Conservation (phyloP, 768 basidiomycete genomes). For the Polyporus arcularius region DNA sequence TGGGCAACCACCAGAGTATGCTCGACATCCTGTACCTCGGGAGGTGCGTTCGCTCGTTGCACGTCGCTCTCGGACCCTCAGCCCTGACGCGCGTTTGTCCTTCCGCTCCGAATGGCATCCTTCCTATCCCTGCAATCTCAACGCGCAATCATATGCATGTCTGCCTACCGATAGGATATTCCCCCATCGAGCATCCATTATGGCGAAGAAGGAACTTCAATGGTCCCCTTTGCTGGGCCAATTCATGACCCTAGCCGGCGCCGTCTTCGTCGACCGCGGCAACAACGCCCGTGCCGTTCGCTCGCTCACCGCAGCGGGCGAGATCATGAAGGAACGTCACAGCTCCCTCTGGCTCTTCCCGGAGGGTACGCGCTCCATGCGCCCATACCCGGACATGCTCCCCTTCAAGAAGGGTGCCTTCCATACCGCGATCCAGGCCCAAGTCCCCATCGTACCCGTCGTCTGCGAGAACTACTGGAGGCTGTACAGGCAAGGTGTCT, state of each 20-base stretch:
- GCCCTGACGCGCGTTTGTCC: conserved; percentile 2
- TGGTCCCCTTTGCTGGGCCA: conserved; percentile 84
- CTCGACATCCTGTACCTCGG: conserved; percentile 83
- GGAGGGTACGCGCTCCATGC: conserved; percentile 87
- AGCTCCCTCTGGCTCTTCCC: conserved; percentile 94
- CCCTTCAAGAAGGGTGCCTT: conserved; percentile 99
- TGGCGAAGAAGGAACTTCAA: conserved; percentile 89
- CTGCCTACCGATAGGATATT: conserved; percentile 56
- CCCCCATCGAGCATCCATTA: conserved; percentile 80
- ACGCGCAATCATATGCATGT: conserved; percentile 11
- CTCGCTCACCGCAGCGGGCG: conserved; percentile 76
- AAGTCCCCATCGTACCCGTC: conserved; percentile 89
- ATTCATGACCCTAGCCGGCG: conserved; percentile 86
- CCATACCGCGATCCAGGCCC: conserved; percentile 90
- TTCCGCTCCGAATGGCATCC: conserved; percentile 9
- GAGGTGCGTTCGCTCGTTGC: conserved; percentile 50
- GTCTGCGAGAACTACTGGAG: conserved; percentile 94
- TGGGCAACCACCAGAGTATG: conserved; percentile 94
- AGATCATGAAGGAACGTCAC: conserved; percentile 68
- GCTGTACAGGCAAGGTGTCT: conserved; percentile 76
- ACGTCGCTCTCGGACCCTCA: not conserved
- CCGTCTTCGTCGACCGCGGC: conserved; percentile 89
- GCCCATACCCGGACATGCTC: conserved; percentile 63
- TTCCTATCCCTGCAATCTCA: not conserved
- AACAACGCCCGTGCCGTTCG: conserved; percentile 73